A percentile compares a stretch with the other conserved stretches of the same genome.
These are phyloP conservation scores for Orbilia brochopaga DNA, from an alignment of 2,329 filamentous ascomycete genomes.

Conservation along the genomic window DNA sequence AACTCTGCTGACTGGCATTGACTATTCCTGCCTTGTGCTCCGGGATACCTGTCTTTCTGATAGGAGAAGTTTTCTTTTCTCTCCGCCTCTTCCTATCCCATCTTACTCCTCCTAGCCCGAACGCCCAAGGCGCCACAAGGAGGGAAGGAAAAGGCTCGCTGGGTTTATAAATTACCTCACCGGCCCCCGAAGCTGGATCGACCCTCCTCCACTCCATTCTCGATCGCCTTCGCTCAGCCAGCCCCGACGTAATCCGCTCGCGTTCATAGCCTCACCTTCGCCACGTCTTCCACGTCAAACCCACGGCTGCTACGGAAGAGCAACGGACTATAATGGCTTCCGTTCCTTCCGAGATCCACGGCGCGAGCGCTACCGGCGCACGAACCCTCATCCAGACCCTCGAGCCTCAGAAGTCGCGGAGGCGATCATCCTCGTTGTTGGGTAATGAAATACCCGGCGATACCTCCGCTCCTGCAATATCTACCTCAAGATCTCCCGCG, in stretches of 20 bases:
- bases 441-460: constrained; percentile 53
- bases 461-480: constrained; percentile 54
- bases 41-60: constrained; percentile 5
- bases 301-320: constrained; percentile 3
- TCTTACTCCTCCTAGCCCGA: not conserved
- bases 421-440: constrained; percentile 52
- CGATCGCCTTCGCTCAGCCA: constrained; percentile 24
- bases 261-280: constrained; percentile 5
- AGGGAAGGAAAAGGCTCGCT: not conserved
- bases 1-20: not conserved
- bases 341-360: constrained; percentile 36
- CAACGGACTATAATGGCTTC: constrained; percentile 30
- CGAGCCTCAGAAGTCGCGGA: constrained; percentile 48
- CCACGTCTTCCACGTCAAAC: constrained; percentile 24
- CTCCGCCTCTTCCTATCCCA: not conserved
- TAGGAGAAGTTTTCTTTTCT: not conserved
- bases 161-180: constrained; percentile 2
- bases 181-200: not conserved
- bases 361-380: constrained; percentile 31
- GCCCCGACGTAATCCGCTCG: constrained; percentile 1
- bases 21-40: not conserved
- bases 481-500: constrained; percentile 54
- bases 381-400: constrained; percentile 44
- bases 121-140: not conserved
- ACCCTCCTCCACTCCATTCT: not conserved